phyloP scores from a whole-genome alignment of 2,329 filamentous ascomycete genomes.

The Alternaria sp. region DNA sequence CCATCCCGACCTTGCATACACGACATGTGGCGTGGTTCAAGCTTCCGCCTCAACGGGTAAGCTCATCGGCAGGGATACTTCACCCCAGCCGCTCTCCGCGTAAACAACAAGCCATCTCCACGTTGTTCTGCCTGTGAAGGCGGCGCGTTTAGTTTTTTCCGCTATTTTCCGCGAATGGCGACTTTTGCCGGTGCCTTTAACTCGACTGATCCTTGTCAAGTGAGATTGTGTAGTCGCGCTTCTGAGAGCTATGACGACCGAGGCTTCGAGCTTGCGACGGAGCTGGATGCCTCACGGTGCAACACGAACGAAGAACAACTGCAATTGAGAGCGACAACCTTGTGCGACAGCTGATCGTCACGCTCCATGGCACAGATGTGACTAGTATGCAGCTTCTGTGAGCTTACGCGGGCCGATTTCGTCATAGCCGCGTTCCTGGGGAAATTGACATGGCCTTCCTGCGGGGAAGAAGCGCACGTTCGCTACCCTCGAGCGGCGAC shows the following conservation, averaged over 20 bases:
- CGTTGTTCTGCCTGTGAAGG: slow-evolving; percentile 15
- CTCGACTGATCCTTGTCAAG: slow-evolving; percentile 3
- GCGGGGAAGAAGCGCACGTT: slow-evolving; percentile 36
- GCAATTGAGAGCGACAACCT: slow-evolving; percentile 1
- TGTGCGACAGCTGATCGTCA: background rate
- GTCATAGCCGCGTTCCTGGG: slow-evolving; percentile 36
- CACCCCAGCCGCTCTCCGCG: slow-evolving; percentile 33
- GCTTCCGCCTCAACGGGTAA: slow-evolving; percentile 30
- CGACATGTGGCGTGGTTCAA: slow-evolving; percentile 25
- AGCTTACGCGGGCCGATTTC: slow-evolving; percentile 14
- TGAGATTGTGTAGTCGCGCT: slow-evolving; percentile 5
- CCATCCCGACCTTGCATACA: slow-evolving; percentile 16
- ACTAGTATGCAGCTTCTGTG: background rate
- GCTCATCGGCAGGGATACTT: slow-evolving; percentile 20
- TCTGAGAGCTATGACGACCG: slow-evolving; percentile 8
- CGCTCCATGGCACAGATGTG: background rate
- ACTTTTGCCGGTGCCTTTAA: slow-evolving; percentile 10
- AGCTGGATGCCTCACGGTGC: background rate
- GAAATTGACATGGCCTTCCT: slow-evolving; percentile 26
- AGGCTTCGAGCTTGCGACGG: slow-evolving; percentile 12
- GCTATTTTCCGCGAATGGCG: slow-evolving; percentile 34
- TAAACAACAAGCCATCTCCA: slow-evolving; percentile 24
- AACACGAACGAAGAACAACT: background rate
- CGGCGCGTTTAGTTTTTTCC: slow-evolving; percentile 26
- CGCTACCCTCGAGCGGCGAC: slow-evolving; percentile 19